These are phyloP conservation scores for Aspergillus quadrilineatus DNA, from an alignment of 2,329 filamentous ascomycete genomes.

Conservation along the genomic window DNA sequence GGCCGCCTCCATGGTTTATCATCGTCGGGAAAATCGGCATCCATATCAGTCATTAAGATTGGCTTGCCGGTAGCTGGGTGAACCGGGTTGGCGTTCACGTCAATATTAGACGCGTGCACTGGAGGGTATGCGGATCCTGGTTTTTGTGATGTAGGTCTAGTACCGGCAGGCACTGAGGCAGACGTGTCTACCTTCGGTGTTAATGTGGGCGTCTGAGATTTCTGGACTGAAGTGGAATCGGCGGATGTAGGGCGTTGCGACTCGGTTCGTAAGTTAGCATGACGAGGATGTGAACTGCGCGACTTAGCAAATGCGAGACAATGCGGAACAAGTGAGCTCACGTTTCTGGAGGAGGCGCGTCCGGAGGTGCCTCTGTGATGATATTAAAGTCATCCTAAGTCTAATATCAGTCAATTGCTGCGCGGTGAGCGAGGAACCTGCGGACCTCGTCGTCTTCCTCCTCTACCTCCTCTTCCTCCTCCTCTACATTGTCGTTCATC, in stretches of 20 bases:
- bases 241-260: constrained; percentile 34
- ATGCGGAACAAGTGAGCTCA: constrained; percentile 26
- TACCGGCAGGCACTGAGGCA: constrained; percentile 31
- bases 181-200: constrained; percentile 34
- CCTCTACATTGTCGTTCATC: constrained; percentile 38
- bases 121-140: constrained; percentile 66
- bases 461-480: constrained; percentile 47
- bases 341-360: constrained; percentile 39
- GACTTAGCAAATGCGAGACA: constrained; percentile 17
- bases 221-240: constrained; percentile 31
- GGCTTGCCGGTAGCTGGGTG: constrained; percentile 75
- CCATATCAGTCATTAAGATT: constrained; percentile 75
- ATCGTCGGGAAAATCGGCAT: constrained; percentile 70
- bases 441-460: constrained; percentile 39
- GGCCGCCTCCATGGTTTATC: constrained; percentile 95
- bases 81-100: constrained; percentile 77
- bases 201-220: constrained; percentile 36
- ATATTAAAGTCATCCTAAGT: constrained; percentile 51
- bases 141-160: constrained; percentile 47
- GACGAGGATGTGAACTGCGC: constrained; percentile 41
- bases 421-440: neutral
- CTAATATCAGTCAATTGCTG: constrained; percentile 15
- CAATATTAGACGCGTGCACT: constrained; percentile 72
- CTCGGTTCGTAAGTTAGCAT: constrained; percentile 38
- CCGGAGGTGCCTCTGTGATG: constrained; percentile 49